phyloP scores from a whole-genome alignment of 495 filamentous ascomycete species.

The Poronia punctata region DNA sequence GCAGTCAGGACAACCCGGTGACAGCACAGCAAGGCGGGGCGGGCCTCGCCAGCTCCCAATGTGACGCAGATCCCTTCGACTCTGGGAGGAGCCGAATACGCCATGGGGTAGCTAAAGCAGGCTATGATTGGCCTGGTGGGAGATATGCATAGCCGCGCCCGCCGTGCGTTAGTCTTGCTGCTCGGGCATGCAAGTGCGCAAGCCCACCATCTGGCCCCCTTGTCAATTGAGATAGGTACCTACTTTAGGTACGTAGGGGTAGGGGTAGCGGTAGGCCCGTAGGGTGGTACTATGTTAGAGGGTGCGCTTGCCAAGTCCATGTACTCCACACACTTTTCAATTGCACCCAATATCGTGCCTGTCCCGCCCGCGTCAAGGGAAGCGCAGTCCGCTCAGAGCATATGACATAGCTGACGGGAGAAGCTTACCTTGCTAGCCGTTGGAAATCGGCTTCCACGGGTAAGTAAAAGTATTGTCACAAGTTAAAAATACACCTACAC shows the following conservation, averaged over 20 bases:
- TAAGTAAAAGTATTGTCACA: neutral
- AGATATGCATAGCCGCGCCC: slow-evolving; percentile 36
- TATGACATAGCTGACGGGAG: slow-evolving; percentile 10
- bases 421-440: slow-evolving; percentile 12
- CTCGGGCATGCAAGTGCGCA: slow-evolving; percentile 31
- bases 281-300: no score
- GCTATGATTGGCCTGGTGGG: slow-evolving; percentile 27
- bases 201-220: slow-evolving; percentile 23
- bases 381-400: no score
- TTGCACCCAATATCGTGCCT: no score
- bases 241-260: no score
- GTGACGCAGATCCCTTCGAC: slow-evolving; percentile 16
- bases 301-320: neutral
- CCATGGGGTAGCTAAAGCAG: slow-evolving; percentile 20
- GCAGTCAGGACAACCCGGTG: neutral
- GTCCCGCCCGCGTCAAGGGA: no score
- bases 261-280: no score
- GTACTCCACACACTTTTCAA: slow-evolving; percentile 7
- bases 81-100: slow-evolving; percentile 12
- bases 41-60: neutral
- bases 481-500: no score
- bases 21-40: slow-evolving; percentile 9
- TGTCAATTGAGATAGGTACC: no score
- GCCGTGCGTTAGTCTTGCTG: slow-evolving; percentile 32
- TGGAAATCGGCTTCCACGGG: slow-evolving; percentile 9